Evolutionary conservation across 2,329 filamentous ascomycete genomes (phyloP), one percentile per base, ranked within the genome.

Genomic region (Scortechinia acanthostroma): DNA sequence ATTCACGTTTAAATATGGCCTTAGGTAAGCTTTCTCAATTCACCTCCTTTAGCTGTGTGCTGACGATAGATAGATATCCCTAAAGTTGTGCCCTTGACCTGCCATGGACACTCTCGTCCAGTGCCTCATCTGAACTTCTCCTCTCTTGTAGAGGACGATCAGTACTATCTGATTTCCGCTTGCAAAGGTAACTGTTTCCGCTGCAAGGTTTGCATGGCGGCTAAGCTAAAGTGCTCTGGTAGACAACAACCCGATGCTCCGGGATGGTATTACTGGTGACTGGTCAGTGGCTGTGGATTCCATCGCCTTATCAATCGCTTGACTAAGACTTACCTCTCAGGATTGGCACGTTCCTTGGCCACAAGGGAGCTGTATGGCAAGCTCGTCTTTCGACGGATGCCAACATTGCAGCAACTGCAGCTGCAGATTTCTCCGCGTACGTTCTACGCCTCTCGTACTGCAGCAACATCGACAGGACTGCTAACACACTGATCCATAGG

Each of bases 211-310:
- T 14, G 21, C 42, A 21, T 15, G 17, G 28, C 37, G 5, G 15
- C 28, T 37, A 14, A 22, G 17, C 5, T 15, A 40, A 42, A 52
- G 52, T 33, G 55, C 46, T 21, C 55, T 48, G 48, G 46, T 63
- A 91, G 93, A 98, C 72, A 91, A 91, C 59, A 97, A 97, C 62
- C 93, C 93, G 43, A 97, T 97, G 91, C 85, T 98, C 55, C 88
- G 93, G 52, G 89, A 97, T 68, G 93, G 93, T 50, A 78, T 94
- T 49, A 98, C 91, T 42, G 93, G 93, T 48, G 91, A 96, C 64
- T 96, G 91, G 87, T 87, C 70, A 48, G 72, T 53, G 42, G 15
- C 42, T 16, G 43, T 48, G 45, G 23, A 25, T 23, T 42, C 10
- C 20, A 14, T 28, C 23, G 46, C 42, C 10, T 14, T 33, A 17